Percentiles rank a stretch among this genome's conserved stretches.
These are phyloP conservation scores for Moricandia moricandioides DNA, from an alignment of 345 rosid genomes.

Conservation along the genomic window DNA sequence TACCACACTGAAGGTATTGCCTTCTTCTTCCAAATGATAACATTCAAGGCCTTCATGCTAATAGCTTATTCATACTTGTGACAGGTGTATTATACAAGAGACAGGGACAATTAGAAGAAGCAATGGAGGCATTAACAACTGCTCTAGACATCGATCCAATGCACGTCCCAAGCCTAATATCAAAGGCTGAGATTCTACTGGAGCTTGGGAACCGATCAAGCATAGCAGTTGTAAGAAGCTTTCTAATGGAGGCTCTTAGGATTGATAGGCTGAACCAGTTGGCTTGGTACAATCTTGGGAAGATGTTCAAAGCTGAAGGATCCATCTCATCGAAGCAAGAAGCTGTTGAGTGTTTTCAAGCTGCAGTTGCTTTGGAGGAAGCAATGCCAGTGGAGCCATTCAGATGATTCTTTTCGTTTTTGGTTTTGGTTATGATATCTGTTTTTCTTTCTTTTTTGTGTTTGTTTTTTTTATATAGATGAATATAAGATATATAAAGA, in stretches of 20 bases:
- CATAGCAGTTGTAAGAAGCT: constrained; percentile 49
- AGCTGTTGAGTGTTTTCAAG: constrained; percentile 65
- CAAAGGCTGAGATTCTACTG: constrained; percentile 54
- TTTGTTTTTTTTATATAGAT: constrained; percentile 5
- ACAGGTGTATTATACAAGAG: constrained; percentile 52
- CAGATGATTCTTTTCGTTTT: constrained; percentile 40
- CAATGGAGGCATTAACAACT: constrained; percentile 46
- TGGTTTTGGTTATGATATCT: not conserved
- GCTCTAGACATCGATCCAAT: constrained; percentile 61
- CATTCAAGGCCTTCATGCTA: not conserved
- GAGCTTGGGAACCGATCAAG: constrained; percentile 40
- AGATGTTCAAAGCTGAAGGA: constrained; percentile 48
- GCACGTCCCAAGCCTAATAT: constrained; percentile 66
- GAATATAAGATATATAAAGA: constrained; percentile 20
- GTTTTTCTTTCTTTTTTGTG: not conserved
- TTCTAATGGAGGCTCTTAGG: constrained; percentile 61
- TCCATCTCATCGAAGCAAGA: constrained; percentile 45
- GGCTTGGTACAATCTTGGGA: constrained; percentile 79
- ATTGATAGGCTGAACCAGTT: constrained; percentile 57
- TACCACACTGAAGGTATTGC: constrained; percentile 50
- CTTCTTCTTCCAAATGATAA: not conserved
- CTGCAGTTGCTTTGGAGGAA: constrained; percentile 62
- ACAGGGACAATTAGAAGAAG: constrained; percentile 58
- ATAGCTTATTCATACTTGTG: constrained; percentile 3
- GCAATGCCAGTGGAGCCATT: constrained; percentile 75